Conservation (phyloP, 257 asterid genomes). For the Lavandula angustifolia region DNA sequence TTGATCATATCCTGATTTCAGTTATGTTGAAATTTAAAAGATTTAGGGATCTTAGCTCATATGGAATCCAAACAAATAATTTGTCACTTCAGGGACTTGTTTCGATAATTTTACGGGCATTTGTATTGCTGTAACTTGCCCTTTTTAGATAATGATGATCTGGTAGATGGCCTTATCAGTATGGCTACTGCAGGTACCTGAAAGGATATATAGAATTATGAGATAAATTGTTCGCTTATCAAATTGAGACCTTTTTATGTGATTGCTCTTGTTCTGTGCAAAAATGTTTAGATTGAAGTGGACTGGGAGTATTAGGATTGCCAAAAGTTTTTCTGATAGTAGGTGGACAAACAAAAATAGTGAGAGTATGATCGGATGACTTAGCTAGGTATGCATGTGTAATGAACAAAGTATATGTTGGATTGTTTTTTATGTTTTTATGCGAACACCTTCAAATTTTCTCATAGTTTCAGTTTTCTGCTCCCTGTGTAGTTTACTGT, state of each 20-base stretch:
- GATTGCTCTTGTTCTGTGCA: conserved; percentile 13
- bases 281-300: conserved; percentile 2
- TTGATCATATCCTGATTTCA: conserved; percentile 26
- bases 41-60: not conserved
- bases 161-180: conserved; percentile 8
- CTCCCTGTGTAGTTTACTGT: conserved; percentile 23
- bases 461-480: conserved; percentile 10
- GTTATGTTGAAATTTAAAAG: not conserved
- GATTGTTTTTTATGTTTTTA: not conserved
- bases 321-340: not conserved
- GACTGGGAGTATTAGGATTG: conserved; percentile 5
- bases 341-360: not conserved
- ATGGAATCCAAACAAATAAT: conserved; percentile 8
- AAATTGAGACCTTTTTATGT: not conserved
- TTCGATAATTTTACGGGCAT: conserved; percentile 9
- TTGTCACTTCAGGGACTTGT: not conserved
- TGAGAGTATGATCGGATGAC: conserved; percentile 14
- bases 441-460: conserved; percentile 4
- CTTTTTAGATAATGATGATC: conserved; percentile 17
- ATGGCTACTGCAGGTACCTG: conserved; percentile 11
- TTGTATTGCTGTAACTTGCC: conserved; percentile 2
- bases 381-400: conserved; percentile 20
- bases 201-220: conserved; percentile 1
- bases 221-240: not conserved
- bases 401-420: conserved; percentile 14